These are phyloP conservation scores for Talaromyces liani DNA, from an alignment of 495 filamentous ascomycete genomes.

Conservation along the genomic window DNA sequence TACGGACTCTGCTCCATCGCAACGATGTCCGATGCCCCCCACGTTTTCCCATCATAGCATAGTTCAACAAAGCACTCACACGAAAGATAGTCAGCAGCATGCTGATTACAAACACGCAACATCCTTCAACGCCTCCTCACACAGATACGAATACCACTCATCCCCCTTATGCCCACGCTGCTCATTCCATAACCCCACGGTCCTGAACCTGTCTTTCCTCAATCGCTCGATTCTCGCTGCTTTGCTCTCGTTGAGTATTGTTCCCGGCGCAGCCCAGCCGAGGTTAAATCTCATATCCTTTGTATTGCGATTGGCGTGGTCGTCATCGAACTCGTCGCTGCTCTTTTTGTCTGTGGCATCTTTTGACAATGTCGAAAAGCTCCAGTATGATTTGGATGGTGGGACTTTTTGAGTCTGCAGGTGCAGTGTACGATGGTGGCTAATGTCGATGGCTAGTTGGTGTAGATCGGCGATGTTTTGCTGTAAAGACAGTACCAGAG, in stretches of 20 bases:
- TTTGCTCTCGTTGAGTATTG: constrained; percentile 22
- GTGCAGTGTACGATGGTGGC: neutral
- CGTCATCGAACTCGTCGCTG: neutral
- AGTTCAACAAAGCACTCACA: neutral
- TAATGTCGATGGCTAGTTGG: constrained; percentile 1
- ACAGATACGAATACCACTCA: constrained; percentile 11
- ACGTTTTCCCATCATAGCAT: neutral
- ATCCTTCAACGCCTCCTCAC: neutral
- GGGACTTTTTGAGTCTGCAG: constrained; percentile 14
- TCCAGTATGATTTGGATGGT: constrained; percentile 34
- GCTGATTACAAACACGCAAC: neutral
- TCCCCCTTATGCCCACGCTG: constrained; percentile 30
- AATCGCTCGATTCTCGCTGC: constrained; percentile 28
- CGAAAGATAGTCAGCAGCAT: neutral
- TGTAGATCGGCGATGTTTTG: neutral
- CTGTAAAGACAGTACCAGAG: neutral
- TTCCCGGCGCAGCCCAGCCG: constrained; percentile 9
- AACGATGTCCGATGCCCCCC: neutral
- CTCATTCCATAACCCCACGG: constrained; percentile 23
- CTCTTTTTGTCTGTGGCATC: neutral
- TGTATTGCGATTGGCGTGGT: neutral
- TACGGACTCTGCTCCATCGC: neutral
- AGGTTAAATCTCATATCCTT: neutral
- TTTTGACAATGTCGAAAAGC: constrained; percentile 23
- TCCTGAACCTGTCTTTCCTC: constrained; percentile 25